Conservation (phyloP, 2,329 filamentous ascomycete genomes). For the Huntiella moniliformis region DNA sequence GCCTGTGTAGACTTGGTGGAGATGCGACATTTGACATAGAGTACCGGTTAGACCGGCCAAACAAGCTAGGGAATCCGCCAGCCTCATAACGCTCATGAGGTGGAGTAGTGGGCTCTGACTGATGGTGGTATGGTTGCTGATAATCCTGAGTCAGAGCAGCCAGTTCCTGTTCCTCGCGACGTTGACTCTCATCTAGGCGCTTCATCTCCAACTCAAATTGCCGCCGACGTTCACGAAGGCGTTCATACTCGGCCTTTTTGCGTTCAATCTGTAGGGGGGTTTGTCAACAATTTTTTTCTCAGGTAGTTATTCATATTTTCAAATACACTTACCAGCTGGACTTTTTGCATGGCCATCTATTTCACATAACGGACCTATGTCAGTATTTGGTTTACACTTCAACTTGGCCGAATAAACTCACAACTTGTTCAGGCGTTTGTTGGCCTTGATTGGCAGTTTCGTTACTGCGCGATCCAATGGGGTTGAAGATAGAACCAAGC, state of each 20-base stretch:
- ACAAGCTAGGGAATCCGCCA: conserved; percentile 56
- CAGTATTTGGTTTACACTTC: background rate
- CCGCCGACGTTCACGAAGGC: conserved; percentile 71
- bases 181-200: conserved; percentile 68
- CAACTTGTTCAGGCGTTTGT: conserved; percentile 2
- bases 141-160: conserved; percentile 71
- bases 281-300: conserved; percentile 11
- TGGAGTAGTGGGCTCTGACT: conserved; percentile 89
- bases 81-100: conserved; percentile 68
- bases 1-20: conserved; percentile 55
- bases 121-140: conserved; percentile 46
- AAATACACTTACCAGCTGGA: conserved; percentile 17
- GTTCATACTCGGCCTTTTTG: conserved; percentile 83
- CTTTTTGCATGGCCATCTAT: conserved; percentile 10
- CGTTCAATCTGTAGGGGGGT: conserved; percentile 53
- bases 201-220: conserved; percentile 88
- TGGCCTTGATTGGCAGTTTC: background rate
- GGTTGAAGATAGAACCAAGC: conserved; percentile 1
- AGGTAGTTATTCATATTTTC: conserved; percentile 12
- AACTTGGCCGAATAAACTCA: background rate
- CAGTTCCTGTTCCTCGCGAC: conserved; percentile 66
- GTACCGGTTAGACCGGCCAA: conserved; percentile 72
- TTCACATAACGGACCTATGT: background rate
- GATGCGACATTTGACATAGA: conserved; percentile 77
- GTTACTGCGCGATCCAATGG: conserved; percentile 2